These are phyloP conservation scores for Chimonanthus salicifolius DNA, from an alignment of 164 flowering plant genomes.

Conservation along the genomic window DNA sequence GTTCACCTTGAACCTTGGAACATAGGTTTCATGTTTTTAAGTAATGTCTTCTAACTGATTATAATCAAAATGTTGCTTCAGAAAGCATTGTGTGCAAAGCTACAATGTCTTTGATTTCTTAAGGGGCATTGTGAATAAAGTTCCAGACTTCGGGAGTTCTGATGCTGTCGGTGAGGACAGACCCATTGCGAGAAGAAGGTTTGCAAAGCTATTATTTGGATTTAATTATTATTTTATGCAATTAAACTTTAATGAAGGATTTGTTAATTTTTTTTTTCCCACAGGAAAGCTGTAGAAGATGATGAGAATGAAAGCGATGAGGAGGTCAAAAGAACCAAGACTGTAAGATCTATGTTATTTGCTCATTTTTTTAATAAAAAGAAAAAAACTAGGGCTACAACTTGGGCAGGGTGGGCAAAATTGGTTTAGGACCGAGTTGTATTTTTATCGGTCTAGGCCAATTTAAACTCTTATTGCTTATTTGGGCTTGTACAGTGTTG, in stretches of 20 bases:
- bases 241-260: not conserved
- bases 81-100: constrained; percentile 81
- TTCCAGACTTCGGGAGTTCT: constrained; percentile 86
- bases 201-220: not conserved
- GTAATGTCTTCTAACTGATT: not conserved
- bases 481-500: no score
- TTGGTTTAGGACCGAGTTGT: no score
- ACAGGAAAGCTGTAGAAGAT: constrained; percentile 68
- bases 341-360: constrained; percentile 38
- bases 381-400: no score
- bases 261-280: not conserved
- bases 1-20: no score
- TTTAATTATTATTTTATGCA: not conserved
- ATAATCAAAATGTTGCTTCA: constrained; percentile 16
- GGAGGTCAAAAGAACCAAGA: constrained; percentile 60
- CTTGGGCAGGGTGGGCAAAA: no score
- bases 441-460: no score
- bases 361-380: no score
- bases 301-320: constrained; percentile 79
- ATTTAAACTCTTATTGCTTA: no score
- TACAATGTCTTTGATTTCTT: constrained; percentile 91
- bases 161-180: constrained; percentile 67
- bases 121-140: constrained; percentile 83
- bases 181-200: constrained; percentile 56
- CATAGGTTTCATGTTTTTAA: not conserved